Percentiles rank a stretch among this genome's conserved stretches.
These are phyloP conservation scores for Aureobasidium sp. DNA, from an alignment of 2,329 filamentous ascomycete species.

Conservation along the genomic window DNA sequence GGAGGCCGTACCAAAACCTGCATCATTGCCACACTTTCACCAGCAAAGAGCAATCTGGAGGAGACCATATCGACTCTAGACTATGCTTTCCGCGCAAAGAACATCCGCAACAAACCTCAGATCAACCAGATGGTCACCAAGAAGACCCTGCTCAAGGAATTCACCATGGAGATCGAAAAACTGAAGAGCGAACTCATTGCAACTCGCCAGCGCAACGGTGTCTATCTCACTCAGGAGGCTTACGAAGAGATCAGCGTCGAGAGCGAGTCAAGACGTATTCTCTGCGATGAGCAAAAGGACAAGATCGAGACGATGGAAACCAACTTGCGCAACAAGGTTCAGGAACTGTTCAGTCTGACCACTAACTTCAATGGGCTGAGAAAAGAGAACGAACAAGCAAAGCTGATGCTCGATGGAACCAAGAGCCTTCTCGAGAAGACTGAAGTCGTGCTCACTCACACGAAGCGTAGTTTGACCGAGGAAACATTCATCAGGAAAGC, in stretches of 20 bases:
- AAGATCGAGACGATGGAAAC: constrained; percentile 88
- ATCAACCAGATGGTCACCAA: constrained; percentile 89
- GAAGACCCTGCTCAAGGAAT: constrained; percentile 83
- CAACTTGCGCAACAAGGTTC: constrained; percentile 86
- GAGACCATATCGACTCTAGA: constrained; percentile 98
- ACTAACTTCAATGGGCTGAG: constrained; percentile 82
- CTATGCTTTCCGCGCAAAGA: constrained; percentile 96
- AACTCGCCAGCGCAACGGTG: constrained; percentile 86
- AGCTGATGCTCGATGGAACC: constrained; percentile 65
- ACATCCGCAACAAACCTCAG: constrained; percentile 96
- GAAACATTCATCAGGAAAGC: constrained; percentile 75
- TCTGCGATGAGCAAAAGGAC: constrained; percentile 85
- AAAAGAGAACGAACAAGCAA: constrained; percentile 79
- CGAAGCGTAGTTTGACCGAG: constrained; percentile 67
- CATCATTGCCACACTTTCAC: constrained; percentile 95
- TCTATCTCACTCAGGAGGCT: constrained; percentile 81
- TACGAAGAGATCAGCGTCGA: constrained; percentile 89
- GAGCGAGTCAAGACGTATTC: constrained; percentile 84
- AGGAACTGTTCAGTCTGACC: constrained; percentile 81
- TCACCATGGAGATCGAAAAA: constrained; percentile 87
- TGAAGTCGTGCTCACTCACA: constrained; percentile 72
- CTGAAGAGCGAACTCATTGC: constrained; percentile 90
- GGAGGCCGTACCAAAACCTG: constrained; percentile 95
- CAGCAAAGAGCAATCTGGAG: constrained; percentile 89
- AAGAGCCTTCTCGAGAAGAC: constrained; percentile 79